phyloP scores from a whole-genome alignment of 1,139 yeast genomes.

The Nadsonia starkeyi-henricii region DNA sequence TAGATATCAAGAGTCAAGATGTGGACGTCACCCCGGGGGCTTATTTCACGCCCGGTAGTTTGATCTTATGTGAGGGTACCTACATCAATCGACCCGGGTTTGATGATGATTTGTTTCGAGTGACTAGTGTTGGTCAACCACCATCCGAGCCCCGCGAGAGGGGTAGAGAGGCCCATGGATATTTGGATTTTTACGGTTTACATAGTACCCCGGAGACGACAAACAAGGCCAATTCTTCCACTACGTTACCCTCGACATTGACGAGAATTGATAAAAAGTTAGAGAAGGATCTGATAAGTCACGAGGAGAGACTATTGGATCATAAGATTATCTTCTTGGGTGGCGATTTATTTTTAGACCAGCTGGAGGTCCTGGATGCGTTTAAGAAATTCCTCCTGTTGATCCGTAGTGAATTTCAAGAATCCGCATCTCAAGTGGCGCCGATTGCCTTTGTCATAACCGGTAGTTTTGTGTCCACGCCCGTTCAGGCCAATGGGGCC shows the following conservation, averaged over 20 bases:
- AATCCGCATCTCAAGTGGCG: slow-evolving; percentile 4
- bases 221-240: no score
- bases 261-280: slow-evolving; percentile 36
- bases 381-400: slow-evolving; percentile 42
- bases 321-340: slow-evolving; percentile 63
- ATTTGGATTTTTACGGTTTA: slow-evolving; percentile 64
- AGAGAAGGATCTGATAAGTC: slow-evolving; percentile 36
- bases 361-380: slow-evolving; percentile 43
- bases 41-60: slow-evolving; percentile 67
- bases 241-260: slow-evolving; percentile 11
- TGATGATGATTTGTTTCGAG: slow-evolving; percentile 54
- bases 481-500: slow-evolving; percentile 35
- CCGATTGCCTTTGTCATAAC: slow-evolving; percentile 48
- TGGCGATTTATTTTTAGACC: slow-evolving; percentile 55
- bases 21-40: slow-evolving; percentile 52
- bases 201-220: slow-evolving; percentile 24
- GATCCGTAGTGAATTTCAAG: slow-evolving; percentile 31
- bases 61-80: slow-evolving; percentile 76
- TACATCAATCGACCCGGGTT: slow-evolving; percentile 21
- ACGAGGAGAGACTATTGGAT: slow-evolving; percentile 42
- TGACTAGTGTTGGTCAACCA: slow-evolving; percentile 74
- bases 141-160: slow-evolving; percentile 64
- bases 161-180: slow-evolving; percentile 60
- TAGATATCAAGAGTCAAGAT: slow-evolving; percentile 35
- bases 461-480: slow-evolving; percentile 59